Conservation (phyloP, 257 asterid genomes). For the Paulownia fortunei region DNA sequence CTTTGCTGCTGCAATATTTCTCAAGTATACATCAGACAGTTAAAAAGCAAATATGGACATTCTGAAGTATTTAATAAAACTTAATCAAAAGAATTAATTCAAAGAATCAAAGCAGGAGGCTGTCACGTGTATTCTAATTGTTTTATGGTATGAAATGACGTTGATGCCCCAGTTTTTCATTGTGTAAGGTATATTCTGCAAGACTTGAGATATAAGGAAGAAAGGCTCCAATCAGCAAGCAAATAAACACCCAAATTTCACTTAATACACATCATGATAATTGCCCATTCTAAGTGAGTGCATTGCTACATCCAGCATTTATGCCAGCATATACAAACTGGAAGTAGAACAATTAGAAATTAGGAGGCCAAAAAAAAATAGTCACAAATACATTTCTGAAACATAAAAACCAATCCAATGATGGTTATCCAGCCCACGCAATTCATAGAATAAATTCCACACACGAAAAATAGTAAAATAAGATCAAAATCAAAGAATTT, state of each 20-base stretch:
- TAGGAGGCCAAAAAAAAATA: background rate
- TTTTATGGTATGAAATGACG: too few relatives aligned
- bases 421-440: slow-evolving; percentile 29
- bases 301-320: background rate
- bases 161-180: too few relatives aligned
- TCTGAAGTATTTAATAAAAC: too few relatives aligned
- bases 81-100: too few relatives aligned
- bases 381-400: slow-evolving; percentile 30
- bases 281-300: background rate
- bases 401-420: slow-evolving; percentile 22
- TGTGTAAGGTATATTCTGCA: too few relatives aligned
- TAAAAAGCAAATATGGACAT: too few relatives aligned
- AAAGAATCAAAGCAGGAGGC: too few relatives aligned
- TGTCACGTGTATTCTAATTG: too few relatives aligned
- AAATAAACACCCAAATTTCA: too few relatives aligned
- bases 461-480: background rate
- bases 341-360: background rate
- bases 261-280: too few relatives aligned
- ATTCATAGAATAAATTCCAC: slow-evolving; percentile 26
- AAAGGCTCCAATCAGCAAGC: background rate
- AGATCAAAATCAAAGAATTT: slow-evolving; percentile 23
- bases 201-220: background rate
- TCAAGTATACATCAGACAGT: too few relatives aligned
- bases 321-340: background rate
- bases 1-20: too few relatives aligned